Evolutionary conservation across 139 green algal species (phyloP).

Genomic region (Deuterostichococcus epilithicus): DNA sequence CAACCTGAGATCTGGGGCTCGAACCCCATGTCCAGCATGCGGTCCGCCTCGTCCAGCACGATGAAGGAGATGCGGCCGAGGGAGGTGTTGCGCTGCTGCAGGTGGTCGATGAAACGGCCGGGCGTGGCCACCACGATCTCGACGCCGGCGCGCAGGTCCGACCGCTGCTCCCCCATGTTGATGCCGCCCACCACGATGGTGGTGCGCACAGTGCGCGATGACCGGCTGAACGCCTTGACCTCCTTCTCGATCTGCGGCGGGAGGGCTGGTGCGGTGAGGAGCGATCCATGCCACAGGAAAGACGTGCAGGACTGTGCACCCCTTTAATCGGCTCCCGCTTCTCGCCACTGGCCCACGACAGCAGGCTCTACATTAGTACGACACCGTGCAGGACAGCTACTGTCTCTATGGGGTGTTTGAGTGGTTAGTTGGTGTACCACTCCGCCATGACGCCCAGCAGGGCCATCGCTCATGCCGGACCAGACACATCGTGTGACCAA

Average conservation of each 20-base stretch:
- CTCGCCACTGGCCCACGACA: too few relatives aligned
- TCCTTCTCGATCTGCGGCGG: neutral
- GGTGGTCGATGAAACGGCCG: slow-evolving; percentile 84
- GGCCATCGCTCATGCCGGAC: too few relatives aligned
- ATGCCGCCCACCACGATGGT: slow-evolving; percentile 63
- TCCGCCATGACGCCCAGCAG: too few relatives aligned
- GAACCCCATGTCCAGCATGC: slow-evolving; percentile 97
- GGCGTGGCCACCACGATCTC: slow-evolving; percentile 85
- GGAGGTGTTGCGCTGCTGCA: slow-evolving; percentile 74
- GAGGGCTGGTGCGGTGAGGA: too few relatives aligned
- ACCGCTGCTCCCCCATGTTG: slow-evolving; percentile 72
- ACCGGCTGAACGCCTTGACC: slow-evolving; percentile 52
- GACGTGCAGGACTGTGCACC: slow-evolving; percentile 60
- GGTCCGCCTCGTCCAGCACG: slow-evolving; percentile 91
- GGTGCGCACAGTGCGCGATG: slow-evolving; percentile 48
- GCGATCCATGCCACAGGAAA: too few relatives aligned
- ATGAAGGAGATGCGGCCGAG: slow-evolving; percentile 75
- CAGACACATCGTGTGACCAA: too few relatives aligned
- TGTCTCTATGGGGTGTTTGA: too few relatives aligned
- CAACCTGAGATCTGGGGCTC: slow-evolving; percentile 83
- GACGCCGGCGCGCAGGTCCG: slow-evolving; percentile 67
- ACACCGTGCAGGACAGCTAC: too few relatives aligned
- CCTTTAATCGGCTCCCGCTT: slow-evolving; percentile 57
- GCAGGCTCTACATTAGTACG: too few relatives aligned
- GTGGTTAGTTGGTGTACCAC: too few relatives aligned